Conservation (phyloP, 495 filamentous ascomycete genomes). For the Apiosordaria backusii region DNA sequence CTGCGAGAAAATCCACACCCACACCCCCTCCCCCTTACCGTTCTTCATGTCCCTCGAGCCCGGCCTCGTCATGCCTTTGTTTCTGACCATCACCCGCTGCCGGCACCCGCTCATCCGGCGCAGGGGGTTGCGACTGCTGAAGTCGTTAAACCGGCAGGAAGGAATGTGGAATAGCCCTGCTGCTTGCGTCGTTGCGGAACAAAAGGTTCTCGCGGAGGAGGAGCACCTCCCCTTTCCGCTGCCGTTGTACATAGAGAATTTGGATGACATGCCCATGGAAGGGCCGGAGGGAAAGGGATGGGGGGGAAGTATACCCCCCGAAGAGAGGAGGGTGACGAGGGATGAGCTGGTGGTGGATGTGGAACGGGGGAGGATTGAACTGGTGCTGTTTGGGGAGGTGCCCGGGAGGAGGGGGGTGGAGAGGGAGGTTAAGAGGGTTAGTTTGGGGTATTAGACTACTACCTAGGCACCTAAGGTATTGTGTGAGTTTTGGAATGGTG, state of each 20-base stretch:
- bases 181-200: slow-evolving; percentile 13
- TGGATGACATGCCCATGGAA: not conserved
- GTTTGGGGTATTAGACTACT: not conserved
- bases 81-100: slow-evolving; percentile 16
- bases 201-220: slow-evolving; percentile 18
- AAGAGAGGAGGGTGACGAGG: not conserved
- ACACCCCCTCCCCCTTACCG: slow-evolving; percentile 11
- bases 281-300: not conserved
- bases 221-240: slow-evolving; percentile 15
- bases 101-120: slow-evolving; percentile 21
- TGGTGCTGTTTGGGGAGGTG: not conserved
- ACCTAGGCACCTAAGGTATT: too few species aligned
- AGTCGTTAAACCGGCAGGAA: slow-evolving; percentile 21
- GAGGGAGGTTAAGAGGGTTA: not conserved
- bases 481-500: too few species aligned
- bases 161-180: slow-evolving; percentile 22
- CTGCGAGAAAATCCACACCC: slow-evolving; percentile 2
- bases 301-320: not conserved
- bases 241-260: slow-evolving; percentile 3
- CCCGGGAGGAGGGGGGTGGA: not conserved
- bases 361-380: not conserved
- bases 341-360: not conserved
- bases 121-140: slow-evolving; percentile 17
- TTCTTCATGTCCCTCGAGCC: slow-evolving; percentile 27
- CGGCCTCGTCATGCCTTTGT: slow-evolving; percentile 21